phyloP scores from a whole-genome alignment of 169 alveolate species.

The Babesia bigemina region DNA sequence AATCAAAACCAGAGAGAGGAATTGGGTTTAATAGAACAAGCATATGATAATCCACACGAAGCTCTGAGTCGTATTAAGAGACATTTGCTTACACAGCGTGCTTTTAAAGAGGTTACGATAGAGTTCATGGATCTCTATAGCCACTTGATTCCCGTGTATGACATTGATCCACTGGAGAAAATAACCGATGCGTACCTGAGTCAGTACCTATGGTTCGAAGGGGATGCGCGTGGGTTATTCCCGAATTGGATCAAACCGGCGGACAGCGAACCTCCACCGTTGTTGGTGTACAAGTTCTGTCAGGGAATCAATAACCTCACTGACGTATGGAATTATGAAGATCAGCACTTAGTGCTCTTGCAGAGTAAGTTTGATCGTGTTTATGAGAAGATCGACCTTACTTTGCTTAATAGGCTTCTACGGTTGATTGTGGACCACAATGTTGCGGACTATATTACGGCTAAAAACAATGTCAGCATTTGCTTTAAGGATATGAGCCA shows the following conservation, averaged over 20 bases:
- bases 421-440: conserved; percentile 99
- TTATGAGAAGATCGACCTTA: conserved; percentile 97
- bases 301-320: conserved; percentile 98
- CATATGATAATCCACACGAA: conserved; percentile 99
- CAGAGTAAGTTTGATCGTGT: conserved; percentile 88
- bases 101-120: conserved; percentile 97
- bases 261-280: conserved; percentile 99
- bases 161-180: conserved; percentile 99
- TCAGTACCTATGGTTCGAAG: conserved; percentile 99
- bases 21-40: conserved; percentile 98
- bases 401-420: conserved; percentile 94
- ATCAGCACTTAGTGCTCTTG: conserved; percentile 90
- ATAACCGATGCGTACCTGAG: conserved; percentile 99
- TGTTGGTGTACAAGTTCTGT: conserved; percentile 98
- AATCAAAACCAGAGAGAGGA: conserved; percentile 99
- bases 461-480: conserved; percentile 97
- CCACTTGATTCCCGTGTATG: conserved; percentile 99
- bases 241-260: conserved; percentile 99
- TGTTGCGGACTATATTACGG: conserved; percentile 99
- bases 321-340: conserved; percentile 96
- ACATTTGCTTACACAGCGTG: conserved; percentile 97
- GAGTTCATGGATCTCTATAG: conserved; percentile 98
- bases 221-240: conserved; percentile 96
- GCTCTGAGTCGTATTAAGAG: conserved; percentile 98
- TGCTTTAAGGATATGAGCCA: conserved; percentile 99